These are phyloP conservation scores for Syzygium aromaticum DNA, from an alignment of 345 rosid species.

Conservation along the genomic window DNA sequence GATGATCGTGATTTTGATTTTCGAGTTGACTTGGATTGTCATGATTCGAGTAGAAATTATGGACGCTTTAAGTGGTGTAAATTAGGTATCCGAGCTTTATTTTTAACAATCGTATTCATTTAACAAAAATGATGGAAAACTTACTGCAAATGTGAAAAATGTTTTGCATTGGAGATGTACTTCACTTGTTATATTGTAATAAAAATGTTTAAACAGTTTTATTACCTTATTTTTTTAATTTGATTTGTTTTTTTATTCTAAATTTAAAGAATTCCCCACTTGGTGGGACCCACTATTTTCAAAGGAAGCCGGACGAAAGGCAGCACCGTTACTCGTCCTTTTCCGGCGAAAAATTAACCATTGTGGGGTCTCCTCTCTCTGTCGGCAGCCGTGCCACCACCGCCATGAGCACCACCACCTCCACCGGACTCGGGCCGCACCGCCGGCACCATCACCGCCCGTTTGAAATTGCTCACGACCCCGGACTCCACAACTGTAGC, in stretches of 20 bases:
- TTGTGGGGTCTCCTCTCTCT: background rate
- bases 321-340: too few species aligned
- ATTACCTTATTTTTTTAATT: background rate
- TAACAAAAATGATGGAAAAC: background rate
- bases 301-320: too few species aligned
- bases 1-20: background rate
- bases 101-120: background rate
- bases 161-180: background rate
- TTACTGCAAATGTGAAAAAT: background rate
- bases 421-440: background rate
- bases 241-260: too few species aligned
- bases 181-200: background rate
- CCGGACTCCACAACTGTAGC: background rate
- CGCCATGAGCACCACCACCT: background rate
- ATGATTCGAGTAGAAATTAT: fast-evolving
- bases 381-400: background rate
- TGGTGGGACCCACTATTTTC: too few species aligned
- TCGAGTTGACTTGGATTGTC: background rate
- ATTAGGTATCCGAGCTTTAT: background rate
- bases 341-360: too few species aligned
- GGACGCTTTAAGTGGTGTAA: background rate
- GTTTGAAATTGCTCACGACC: background rate
- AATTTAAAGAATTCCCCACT: too few species aligned
- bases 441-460: background rate
- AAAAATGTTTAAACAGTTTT: background rate